Evolutionary conservation across 1,284 basidiomycete genomes (phyloP).

Genomic region (Pseudozyma tsukubaensis): DNA sequence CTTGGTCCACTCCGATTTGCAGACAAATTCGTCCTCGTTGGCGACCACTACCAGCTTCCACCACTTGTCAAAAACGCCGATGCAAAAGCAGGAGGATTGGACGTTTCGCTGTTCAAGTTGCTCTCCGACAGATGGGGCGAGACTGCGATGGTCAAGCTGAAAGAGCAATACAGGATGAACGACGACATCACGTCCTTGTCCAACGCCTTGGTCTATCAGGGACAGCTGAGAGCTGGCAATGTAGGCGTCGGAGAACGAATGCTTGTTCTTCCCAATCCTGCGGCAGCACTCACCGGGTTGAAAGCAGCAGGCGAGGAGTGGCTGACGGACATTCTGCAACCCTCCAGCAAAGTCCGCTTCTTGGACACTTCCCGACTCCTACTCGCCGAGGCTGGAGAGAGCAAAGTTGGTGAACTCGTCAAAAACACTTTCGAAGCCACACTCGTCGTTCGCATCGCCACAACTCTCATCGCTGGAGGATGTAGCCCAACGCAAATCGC

Average conservation of each 20-base stretch:
- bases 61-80: slow-evolving; percentile 81
- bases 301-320: slow-evolving; percentile 64
- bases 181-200: slow-evolving; percentile 93
- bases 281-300: neutral
- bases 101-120: slow-evolving; percentile 87
- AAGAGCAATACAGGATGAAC: slow-evolving; percentile 95
- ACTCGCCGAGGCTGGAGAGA: slow-evolving; percentile 79
- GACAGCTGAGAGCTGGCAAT: slow-evolving; percentile 82
- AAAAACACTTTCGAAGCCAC: slow-evolving; percentile 83
- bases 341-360: slow-evolving; percentile 85
- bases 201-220: slow-evolving; percentile 87
- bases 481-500: slow-evolving; percentile 80
- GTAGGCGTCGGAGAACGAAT: slow-evolving; percentile 76
- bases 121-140: slow-evolving; percentile 84
- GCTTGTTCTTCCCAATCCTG: slow-evolving; percentile 73
- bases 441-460: slow-evolving; percentile 74
- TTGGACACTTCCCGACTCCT: slow-evolving; percentile 82
- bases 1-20: slow-evolving; percentile 91
- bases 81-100: slow-evolving; percentile 83
- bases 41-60: slow-evolving; percentile 95
- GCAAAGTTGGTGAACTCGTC: slow-evolving; percentile 28
- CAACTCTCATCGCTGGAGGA: slow-evolving; percentile 78
- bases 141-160: slow-evolving; percentile 82
- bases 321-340: slow-evolving; percentile 77
- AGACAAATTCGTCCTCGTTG: slow-evolving; percentile 90